phyloP scores from a whole-genome alignment of 2,329 filamentous ascomycete species.

The Trichoderma gracile region DNA sequence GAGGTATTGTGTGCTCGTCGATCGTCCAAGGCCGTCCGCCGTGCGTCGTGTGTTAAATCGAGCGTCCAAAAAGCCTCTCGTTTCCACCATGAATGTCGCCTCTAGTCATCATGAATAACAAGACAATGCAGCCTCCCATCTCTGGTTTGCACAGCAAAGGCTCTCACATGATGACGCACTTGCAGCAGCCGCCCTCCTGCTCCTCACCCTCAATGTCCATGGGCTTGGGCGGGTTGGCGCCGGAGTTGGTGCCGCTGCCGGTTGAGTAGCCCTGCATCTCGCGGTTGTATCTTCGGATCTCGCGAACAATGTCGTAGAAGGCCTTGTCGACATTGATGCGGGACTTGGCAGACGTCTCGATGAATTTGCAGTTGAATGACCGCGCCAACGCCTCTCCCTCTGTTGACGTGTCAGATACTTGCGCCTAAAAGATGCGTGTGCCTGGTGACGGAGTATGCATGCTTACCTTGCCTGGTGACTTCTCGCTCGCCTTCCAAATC shows the following conservation, averaged over 20 bases:
- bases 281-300: conserved; percentile 97
- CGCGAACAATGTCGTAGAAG: conserved; percentile 97
- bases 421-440: background rate
- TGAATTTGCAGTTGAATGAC: conserved; percentile 95
- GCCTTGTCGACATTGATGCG: conserved; percentile 98
- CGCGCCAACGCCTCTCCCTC: conserved; percentile 87
- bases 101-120: conserved; percentile 18
- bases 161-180: conserved; percentile 78
- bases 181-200: conserved; percentile 76
- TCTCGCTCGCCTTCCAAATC: conserved; percentile 92
- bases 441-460: background rate
- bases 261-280: conserved; percentile 89
- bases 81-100: conserved; percentile 25
- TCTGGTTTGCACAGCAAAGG: conserved; percentile 4
- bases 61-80: conserved; percentile 18
- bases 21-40: conserved; percentile 27
- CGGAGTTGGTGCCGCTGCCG: conserved; percentile 64
- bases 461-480: conserved; percentile 85
- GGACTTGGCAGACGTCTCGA: conserved; percentile 98
- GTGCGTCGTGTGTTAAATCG: conserved; percentile 17
- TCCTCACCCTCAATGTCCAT: conserved; percentile 76
- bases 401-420: conserved; percentile 42
- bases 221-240: conserved; percentile 64
- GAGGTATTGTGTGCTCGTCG: conserved; percentile 31
- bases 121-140: background rate